Base-by-base conservation (phyloP, 352 stramenopile species). In the Pythium volutum region DNA sequence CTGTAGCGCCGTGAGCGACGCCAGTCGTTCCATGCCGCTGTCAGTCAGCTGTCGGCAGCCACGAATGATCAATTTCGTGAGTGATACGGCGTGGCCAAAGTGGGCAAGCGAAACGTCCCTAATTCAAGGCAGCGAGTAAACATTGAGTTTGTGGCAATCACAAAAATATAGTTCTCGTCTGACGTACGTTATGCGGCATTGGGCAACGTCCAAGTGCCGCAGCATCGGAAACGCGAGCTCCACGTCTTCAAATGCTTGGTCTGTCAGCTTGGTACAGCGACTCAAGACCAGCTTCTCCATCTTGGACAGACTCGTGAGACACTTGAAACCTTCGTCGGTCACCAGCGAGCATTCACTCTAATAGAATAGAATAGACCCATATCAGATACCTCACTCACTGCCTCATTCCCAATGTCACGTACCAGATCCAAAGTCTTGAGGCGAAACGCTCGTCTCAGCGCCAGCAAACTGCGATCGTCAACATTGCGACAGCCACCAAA, bases 391-490 rank as follows among this genome's bases (percentile, higher is more conserved):
- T 11, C 31, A 11, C 31, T 36, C 12, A 43, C 36, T 43, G 3
- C 12, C n/a, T 20, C 11, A 45, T 16, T 15, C 12, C 0, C 2
- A 36, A 36, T 22, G 5, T 3, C 15, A 62, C 74, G 33, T 68
- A 93, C 83, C 71, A 93, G 48, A 63, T 89, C 58, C 8, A 93
- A 64, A 1, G 34, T 70, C 54, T 70, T 73, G 12, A 93, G 64
- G 4, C 65, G 58, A 43, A 64, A 56, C 14, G 88, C 46, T 0
- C 55, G 64, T 11, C 75, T 26, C 10, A 93, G 49, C 12, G 70
- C 66, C 10, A 81, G 58, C 10, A 91, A 16, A 39, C 69, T 80
- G 25, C 70, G 70, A 29, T 91, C 78, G 55, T 90, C 76, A 31
- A 91, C 67, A 39, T 78, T 81, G 1, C 63, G 55, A 49, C 84